Conservation (phyloP, 352 stramenopile species). For the Phytophthora capsici region DNA sequence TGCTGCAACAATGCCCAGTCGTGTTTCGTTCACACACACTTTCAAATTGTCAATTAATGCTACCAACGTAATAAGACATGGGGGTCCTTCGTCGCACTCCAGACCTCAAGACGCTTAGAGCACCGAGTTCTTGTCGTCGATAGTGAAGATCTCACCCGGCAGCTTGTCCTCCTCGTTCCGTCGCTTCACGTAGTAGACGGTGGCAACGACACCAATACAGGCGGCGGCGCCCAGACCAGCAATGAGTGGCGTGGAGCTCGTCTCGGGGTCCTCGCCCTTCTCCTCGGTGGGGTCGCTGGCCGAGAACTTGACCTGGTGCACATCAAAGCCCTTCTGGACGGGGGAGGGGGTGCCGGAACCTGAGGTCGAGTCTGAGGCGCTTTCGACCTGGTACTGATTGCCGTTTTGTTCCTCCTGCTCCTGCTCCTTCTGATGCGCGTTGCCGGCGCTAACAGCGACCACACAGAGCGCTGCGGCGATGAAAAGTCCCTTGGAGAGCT, state of each 20-base stretch:
- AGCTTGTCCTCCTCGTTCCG: slow-evolving; percentile 55
- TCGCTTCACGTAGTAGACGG: slow-evolving; percentile 65
- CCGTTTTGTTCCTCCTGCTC: slow-evolving; percentile 11
- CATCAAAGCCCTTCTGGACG: slow-evolving; percentile 37
- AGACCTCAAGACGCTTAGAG: slow-evolving; percentile 48
- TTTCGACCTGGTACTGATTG: slow-evolving; percentile 4
- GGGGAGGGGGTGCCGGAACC: slow-evolving; percentile 1
- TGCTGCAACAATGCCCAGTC: slow-evolving; percentile 19
- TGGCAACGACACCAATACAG: slow-evolving; percentile 54
- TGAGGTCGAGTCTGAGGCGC: slow-evolving; percentile 1
- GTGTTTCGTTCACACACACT: slow-evolving; percentile 45
- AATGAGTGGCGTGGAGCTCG: slow-evolving; percentile 29
- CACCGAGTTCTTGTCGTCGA: slow-evolving; percentile 78
- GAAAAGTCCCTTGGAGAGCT: slow-evolving; percentile 37
- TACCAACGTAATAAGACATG: slow-evolving; percentile 50
- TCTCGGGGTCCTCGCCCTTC: slow-evolving; percentile 11
- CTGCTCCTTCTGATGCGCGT: slow-evolving; percentile 15
- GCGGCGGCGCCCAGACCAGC: slow-evolving; percentile 46
- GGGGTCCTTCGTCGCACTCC: background rate
- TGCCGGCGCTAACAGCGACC: slow-evolving; percentile 19
- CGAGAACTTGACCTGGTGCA: slow-evolving; percentile 52
- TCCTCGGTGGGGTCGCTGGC: slow-evolving; percentile 29
- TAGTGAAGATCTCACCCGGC: slow-evolving; percentile 74
- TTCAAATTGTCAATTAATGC: slow-evolving; percentile 45
- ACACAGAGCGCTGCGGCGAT: slow-evolving; percentile 33